These are phyloP conservation scores for Xerocomus brunneocitrinus DNA, from an alignment of 768 basidiomycete genomes.

Conservation along the genomic window DNA sequence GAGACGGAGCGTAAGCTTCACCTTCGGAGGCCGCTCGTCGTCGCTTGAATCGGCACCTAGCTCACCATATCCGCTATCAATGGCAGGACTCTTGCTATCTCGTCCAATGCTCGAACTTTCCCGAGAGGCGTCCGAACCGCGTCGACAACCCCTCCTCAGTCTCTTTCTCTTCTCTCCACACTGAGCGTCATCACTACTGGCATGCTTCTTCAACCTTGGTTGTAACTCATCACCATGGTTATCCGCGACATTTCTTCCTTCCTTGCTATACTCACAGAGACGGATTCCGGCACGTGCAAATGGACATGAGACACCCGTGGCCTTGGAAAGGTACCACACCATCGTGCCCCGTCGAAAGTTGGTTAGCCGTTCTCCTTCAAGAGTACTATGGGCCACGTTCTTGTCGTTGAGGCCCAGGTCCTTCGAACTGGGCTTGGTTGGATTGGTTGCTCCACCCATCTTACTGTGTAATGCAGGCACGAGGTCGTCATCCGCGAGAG, in stretches of 20 bases:
- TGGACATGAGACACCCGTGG: slow-evolving; percentile 71
- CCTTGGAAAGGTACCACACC: slow-evolving; percentile 77
- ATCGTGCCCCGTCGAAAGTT: slow-evolving; percentile 76
- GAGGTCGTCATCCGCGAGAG: slow-evolving; percentile 67
- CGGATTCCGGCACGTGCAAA: slow-evolving; percentile 71
- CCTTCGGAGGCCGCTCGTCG: slow-evolving; percentile 48
- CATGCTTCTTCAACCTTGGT: slow-evolving; percentile 45
- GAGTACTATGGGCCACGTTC: not conserved
- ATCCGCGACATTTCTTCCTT: slow-evolving; percentile 34
- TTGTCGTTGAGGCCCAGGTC: slow-evolving; percentile 27
- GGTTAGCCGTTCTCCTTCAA: slow-evolving; percentile 42
- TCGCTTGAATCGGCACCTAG: slow-evolving; percentile 25
- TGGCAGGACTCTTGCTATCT: slow-evolving; percentile 19
- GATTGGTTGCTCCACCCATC: slow-evolving; percentile 58
- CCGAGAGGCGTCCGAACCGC: slow-evolving; percentile 14
- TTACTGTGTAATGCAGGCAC: slow-evolving; percentile 66
- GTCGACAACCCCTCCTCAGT: slow-evolving; percentile 31
- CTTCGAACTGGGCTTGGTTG: slow-evolving; percentile 22
- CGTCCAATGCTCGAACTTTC: slow-evolving; percentile 9
- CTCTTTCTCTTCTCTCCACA: slow-evolving; percentile 47
- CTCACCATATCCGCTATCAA: slow-evolving; percentile 27
- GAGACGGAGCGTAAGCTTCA: slow-evolving; percentile 66
- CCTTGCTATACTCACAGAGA: slow-evolving; percentile 61
- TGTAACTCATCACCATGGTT: slow-evolving; percentile 23
- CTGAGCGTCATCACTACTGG: slow-evolving; percentile 29